These are phyloP conservation scores for Gelatoporia subvermispora DNA, from an alignment of 768 basidiomycete genomes.

Conservation along the genomic window DNA sequence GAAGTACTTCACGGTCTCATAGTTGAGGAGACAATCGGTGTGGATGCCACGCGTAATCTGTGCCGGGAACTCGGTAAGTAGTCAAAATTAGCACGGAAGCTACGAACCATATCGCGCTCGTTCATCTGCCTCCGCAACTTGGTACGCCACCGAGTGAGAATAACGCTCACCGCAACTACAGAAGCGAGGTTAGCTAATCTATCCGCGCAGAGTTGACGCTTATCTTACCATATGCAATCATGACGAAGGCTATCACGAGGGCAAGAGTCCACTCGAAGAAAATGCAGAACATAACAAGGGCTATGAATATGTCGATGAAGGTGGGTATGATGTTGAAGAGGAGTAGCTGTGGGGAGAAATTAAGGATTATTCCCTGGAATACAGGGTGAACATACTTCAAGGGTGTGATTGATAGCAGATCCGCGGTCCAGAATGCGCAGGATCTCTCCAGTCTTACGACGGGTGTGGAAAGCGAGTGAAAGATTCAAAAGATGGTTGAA, in stretches of 20 bases:
- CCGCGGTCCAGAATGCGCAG: constrained; percentile 80
- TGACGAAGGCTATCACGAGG: constrained; percentile 63
- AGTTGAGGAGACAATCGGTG: constrained; percentile 75
- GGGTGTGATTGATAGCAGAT: constrained; percentile 78
- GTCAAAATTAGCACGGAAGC: background rate
- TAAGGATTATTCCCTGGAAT: background rate
- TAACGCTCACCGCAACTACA: constrained; percentile 43
- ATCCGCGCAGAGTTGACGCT: background rate
- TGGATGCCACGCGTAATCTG: constrained; percentile 78
- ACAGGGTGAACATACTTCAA: constrained; percentile 42
- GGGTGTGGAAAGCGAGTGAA: constrained; percentile 79
- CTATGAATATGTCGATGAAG: constrained; percentile 73
- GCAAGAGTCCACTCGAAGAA: constrained; percentile 65
- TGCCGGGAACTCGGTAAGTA: background rate
- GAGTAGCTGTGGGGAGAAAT: constrained; percentile 44
- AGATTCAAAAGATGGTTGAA: constrained; percentile 86
- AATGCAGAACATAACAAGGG: constrained; percentile 59
- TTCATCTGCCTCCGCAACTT: constrained; percentile 75
- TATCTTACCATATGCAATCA: constrained; percentile 64
- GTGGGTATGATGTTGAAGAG: constrained; percentile 84
- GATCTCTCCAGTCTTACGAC: constrained; percentile 80
- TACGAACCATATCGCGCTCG: constrained; percentile 68
- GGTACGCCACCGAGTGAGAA: constrained; percentile 71
- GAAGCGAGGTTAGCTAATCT: constrained; percentile 5
- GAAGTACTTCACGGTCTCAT: constrained; percentile 87